Conservation (phyloP, 768 basidiomycete genomes). For the Mycena floridula region DNA sequence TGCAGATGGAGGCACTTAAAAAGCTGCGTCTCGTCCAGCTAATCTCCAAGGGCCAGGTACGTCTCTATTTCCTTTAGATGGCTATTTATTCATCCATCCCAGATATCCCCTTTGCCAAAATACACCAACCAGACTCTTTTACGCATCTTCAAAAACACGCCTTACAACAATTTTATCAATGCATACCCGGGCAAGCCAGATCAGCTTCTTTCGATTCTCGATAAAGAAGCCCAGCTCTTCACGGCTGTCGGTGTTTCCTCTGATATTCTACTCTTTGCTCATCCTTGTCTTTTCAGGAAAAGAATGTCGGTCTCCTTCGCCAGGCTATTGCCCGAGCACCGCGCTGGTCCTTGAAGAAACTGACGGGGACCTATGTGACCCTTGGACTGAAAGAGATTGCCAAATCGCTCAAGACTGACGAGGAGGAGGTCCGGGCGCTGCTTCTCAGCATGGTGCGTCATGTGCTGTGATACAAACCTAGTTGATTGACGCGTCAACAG, state of each 20-base stretch:
- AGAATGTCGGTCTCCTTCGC: conserved; percentile 62
- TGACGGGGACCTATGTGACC: conserved; percentile 80
- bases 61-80: conserved; percentile 1
- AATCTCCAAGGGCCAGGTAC: conserved; percentile 69
- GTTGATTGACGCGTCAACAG: conserved; percentile 27
- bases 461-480: neutral
- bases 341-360: conserved; percentile 71
- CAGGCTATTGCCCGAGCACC: conserved; percentile 68
- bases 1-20: conserved; percentile 86
- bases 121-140: conserved; percentile 57
- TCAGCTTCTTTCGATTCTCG: conserved; percentile 37
- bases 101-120: conserved; percentile 58
- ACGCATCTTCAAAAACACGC: conserved; percentile 59
- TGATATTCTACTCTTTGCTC: neutral
- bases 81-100: conserved; percentile 1
- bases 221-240: conserved; percentile 53
- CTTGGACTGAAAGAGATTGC: conserved; percentile 71
- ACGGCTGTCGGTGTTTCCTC: conserved; percentile 28
- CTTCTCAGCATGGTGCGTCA: conserved; percentile 67
- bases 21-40: conserved; percentile 76
- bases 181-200: conserved; percentile 56
- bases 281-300: conserved; percentile 51
- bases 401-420: conserved; percentile 40
- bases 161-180: conserved; percentile 58
- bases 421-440: conserved; percentile 50